These are phyloP conservation scores for Extremus antarcticus DNA, from an alignment of 495 filamentous ascomycete genomes.

Conservation along the genomic window DNA sequence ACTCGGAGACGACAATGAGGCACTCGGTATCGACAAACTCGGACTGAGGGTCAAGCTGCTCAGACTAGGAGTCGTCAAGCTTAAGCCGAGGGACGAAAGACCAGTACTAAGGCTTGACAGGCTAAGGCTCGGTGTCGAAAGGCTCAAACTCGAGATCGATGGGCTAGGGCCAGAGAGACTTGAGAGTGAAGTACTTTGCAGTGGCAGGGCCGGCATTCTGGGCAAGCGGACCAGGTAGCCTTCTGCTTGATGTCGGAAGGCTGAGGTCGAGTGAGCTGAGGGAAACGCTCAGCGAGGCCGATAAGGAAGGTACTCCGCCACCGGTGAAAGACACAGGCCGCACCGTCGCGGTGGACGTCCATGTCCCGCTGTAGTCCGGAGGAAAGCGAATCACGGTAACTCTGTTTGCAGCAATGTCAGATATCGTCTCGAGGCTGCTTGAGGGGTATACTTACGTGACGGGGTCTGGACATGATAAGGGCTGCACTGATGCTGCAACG, in stretches of 20 bases:
- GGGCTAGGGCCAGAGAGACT: neutral
- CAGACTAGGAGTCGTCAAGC: neutral
- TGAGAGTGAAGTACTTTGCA: neutral
- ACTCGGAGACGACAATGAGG: neutral
- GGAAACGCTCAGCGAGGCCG: neutral
- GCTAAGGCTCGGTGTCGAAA: neutral
- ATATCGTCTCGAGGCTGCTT: neutral
- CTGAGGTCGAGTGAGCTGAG: too few species aligned
- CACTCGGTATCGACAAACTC: neutral
- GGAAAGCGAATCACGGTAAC: neutral
- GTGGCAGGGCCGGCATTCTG: too few species aligned
- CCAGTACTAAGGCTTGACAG: neutral
- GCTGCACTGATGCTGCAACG: neutral
- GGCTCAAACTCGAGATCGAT: neutral
- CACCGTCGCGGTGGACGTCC: neutral
- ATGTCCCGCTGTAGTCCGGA: slow-evolving; percentile 1
- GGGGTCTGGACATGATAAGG: neutral
- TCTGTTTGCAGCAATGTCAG: neutral
- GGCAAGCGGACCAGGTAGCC: too few species aligned
- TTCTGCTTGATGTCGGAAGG: neutral
- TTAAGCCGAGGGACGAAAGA: neutral
- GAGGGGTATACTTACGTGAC: neutral
- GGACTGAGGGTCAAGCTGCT: neutral
- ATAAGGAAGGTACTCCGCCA: neutral
- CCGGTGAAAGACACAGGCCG: neutral